Evolutionary conservation across 164 flowering plant species (phyloP), one percentile per base, ranked within the genome.

Genomic region (Aristolochia californica): DNA sequence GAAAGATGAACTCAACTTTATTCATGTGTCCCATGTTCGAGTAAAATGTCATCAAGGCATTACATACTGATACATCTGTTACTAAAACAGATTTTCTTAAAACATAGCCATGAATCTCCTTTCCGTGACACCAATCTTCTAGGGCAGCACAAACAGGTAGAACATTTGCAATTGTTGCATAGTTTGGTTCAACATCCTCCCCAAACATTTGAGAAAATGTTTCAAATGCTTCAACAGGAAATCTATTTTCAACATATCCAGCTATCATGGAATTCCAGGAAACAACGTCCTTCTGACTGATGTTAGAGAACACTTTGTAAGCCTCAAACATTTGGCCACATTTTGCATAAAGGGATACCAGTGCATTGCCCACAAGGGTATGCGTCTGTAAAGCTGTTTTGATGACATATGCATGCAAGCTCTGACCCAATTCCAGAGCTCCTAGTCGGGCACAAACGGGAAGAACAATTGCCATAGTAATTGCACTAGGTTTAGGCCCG

Each of bases 181-280:
- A 69, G 69, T 87, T 87, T 21, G 90, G 93, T 45, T 63, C 23
- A 20, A 54, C 57, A 51, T 64, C 83, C 44, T 49, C 66, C 58
- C 74, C 48, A 2, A 64, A 23, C 97, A 90, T 87, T 62, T 22
- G 27, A 14, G 60, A 38, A 56, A 89, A 83, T 54, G 76, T 55
- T 34, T 55, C 48, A 51, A 83, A 68, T 13, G 97, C 87, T 53
- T 77, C 70, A 13, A 2, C 43, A n/a, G 60, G 50, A 15, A 72
- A 62, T 40, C 67, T 64, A 69, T 82, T 90, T 70, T 82, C 88
- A 11, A 75, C 59, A 66, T 72, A 75, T 22, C 91, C 97, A 12
- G 91, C 77, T 58, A 84, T 83, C 13, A 82, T 63, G 23, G 95
- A 86, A 74, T 89, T 89, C 89, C 94, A 87, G 0, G 97, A 86